Conservation (phyloP, 192 early-diverging fungal genomes). For the Phlyctochytrium arcticum region DNA sequence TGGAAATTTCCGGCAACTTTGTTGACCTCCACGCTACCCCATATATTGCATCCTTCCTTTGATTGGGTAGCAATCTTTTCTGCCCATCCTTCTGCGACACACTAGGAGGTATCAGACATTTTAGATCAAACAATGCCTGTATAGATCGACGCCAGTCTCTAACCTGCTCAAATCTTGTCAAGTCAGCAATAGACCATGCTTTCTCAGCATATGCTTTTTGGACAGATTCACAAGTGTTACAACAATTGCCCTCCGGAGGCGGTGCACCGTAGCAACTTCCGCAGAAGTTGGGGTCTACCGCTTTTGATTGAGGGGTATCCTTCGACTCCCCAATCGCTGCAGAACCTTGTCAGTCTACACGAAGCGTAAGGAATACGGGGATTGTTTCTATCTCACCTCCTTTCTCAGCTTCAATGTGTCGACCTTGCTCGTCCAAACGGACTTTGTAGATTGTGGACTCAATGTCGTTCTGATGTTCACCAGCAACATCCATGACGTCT, state of each 20-base stretch:
- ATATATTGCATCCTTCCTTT: constrained; percentile 87
- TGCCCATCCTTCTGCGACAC: constrained; percentile 76
- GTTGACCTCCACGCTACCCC: constrained; percentile 77
- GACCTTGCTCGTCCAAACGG: constrained; percentile 64
- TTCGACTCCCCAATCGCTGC: too few species aligned
- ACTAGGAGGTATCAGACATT: constrained; percentile 46
- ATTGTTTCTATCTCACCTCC: neutral
- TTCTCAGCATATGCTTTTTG: constrained; percentile 72
- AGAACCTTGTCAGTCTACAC: too few species aligned
- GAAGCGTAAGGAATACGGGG: too few species aligned
- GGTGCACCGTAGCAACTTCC: constrained; percentile 85
- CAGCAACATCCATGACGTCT: constrained; percentile 93
- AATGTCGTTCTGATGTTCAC: constrained; percentile 78
- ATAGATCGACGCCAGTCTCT: neutral
- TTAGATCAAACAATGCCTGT: neutral
- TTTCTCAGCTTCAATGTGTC: constrained; percentile 49
- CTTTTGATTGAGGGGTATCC: too few species aligned
- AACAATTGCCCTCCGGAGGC: constrained; percentile 71
- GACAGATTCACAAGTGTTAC: constrained; percentile 93
- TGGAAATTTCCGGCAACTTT: constrained; percentile 94
- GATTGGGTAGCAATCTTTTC: constrained; percentile 70
- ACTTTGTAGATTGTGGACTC: constrained; percentile 78
- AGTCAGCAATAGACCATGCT: constrained; percentile 79
- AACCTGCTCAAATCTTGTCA: constrained; percentile 80
- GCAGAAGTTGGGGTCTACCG: constrained; percentile 57